Conservation (phyloP, 352 stramenopile genomes). For the Pythium coloratum region DNA sequence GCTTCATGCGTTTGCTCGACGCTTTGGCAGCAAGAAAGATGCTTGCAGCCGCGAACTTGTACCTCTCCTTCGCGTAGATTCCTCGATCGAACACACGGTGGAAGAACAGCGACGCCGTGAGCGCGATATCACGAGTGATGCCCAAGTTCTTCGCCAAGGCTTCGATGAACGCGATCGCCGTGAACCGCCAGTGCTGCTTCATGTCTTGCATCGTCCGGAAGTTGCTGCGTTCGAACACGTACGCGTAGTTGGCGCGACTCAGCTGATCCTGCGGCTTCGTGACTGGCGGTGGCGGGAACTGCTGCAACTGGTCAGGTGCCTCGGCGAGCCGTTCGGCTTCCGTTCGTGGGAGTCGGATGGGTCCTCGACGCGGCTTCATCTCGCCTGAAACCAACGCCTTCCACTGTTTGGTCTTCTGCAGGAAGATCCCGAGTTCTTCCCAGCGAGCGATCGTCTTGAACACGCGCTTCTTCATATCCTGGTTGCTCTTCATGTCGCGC, state of each 20-base stretch:
- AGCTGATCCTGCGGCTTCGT: constrained; percentile 49
- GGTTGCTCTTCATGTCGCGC: constrained; percentile 58
- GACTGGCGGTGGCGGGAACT: constrained; percentile 60
- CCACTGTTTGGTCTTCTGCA: constrained; percentile 77
- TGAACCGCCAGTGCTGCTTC: constrained; percentile 85
- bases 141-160: constrained; percentile 66
- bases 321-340: constrained; percentile 69
- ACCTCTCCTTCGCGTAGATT: constrained; percentile 77
- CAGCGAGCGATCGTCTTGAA: constrained; percentile 85
- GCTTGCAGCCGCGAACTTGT: constrained; percentile 80
- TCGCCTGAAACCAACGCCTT: constrained; percentile 75
- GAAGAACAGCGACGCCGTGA: constrained; percentile 79
- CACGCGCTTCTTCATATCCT: constrained; percentile 72
- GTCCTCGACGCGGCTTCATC: constrained; percentile 55
- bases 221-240: constrained; percentile 64
- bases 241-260: constrained; percentile 71
- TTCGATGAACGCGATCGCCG: constrained; percentile 79
- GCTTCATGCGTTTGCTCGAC: constrained; percentile 85
- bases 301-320: constrained; percentile 66
- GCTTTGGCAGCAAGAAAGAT: constrained; percentile 84
- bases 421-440: constrained; percentile 82
- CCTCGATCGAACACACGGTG: constrained; percentile 79
- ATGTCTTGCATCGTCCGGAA: constrained; percentile 62
- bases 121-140: constrained; percentile 63
- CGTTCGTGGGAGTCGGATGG: constrained; percentile 51